Base-by-base conservation (phyloP, 768 basidiomycete species). In the Russula sp. region DNA sequence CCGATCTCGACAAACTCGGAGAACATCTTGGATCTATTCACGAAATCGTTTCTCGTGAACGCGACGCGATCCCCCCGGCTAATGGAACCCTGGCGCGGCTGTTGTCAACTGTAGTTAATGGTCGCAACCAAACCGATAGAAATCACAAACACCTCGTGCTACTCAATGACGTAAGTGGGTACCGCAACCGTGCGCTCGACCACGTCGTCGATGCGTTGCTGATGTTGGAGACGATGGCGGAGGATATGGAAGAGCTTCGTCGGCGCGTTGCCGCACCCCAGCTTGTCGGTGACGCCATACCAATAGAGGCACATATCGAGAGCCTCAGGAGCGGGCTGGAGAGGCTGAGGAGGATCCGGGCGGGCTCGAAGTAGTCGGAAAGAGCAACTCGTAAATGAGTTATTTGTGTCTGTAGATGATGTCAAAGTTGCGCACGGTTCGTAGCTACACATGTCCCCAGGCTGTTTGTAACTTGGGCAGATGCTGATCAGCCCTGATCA, bases 261-360 rank as follows among this genome's bases (percentile, higher is more conserved):
- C 86, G 89, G 70, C 77, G 86, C 18, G 87, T 88, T 1, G 81
- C 87, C 5, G 80, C 82, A 37, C 89, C 90, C 1, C 83, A 84
- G 55, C 73, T 91, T 6, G 71, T 82, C 9, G 84, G 82, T 4
- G 73, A 81, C 18, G 75, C 74, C 45, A 77, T 90, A 16, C 87
- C 89, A 4, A 75, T 87, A 4, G 84, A 87, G 61, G 88, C 90
- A n/a, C 89, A 91, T 68, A 84, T 91, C 73, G 82, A 82, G 75
- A 89, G 84, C 63, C 89, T 92, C 66, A 75, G 75, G 70, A 77
- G 69, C 42, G 88, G 89, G 4, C 66, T 90, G 67, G 81, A 86
- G 65, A 79, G 79, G 68, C 67, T 89, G 73, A 81, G 78, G 69
- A 83, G 85, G 69, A 79, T 83, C 6, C 78, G 87, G 62, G 70